A percentile compares a stretch with the other conserved stretches of the same genome.
These are phyloP conservation scores for Excoecaria agallocha DNA, from an alignment of 345 rosid genomes.

Conservation along the genomic window DNA sequence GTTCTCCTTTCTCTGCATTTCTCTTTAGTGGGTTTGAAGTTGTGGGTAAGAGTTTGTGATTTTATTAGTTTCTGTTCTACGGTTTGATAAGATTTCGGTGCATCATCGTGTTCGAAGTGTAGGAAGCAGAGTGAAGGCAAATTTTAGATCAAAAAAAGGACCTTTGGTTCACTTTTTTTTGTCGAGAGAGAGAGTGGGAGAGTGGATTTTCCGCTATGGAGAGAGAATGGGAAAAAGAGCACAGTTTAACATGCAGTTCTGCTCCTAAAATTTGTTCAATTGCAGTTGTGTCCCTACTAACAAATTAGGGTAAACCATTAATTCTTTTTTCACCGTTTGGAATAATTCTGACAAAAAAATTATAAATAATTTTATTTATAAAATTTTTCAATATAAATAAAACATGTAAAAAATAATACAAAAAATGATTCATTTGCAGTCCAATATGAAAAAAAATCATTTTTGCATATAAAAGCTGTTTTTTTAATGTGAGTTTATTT, in stretches of 20 bases:
- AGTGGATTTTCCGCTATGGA: not conserved
- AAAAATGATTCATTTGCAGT: too few relatives aligned
- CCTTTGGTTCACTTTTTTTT: constrained; percentile 1
- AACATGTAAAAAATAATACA: too few relatives aligned
- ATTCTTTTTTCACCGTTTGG: too few relatives aligned
- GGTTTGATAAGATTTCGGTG: not conserved
- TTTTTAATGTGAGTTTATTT: too few relatives aligned
- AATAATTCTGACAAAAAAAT: too few relatives aligned
- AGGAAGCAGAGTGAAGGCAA: constrained; percentile 4
- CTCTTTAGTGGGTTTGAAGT: not conserved
- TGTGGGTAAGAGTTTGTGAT: not conserved
- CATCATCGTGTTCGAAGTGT: not conserved
- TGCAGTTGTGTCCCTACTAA: not conserved
- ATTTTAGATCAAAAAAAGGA: constrained; percentile 12
- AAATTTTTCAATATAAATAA: too few relatives aligned
- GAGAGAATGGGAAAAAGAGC: not conserved
- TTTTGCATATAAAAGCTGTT: too few relatives aligned
- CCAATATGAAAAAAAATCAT: too few relatives aligned
- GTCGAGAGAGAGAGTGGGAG: not conserved
- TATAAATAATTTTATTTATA: too few relatives aligned
- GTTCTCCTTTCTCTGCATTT: not conserved
- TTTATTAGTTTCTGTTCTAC: not conserved
- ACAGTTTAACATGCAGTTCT: not conserved
- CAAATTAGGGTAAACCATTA: constrained; percentile 6
- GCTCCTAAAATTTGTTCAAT: not conserved